Evolutionary conservation across 1,139 yeast genomes (phyloP), one percentile per base, ranked within the genome.

Genomic region (Hyphopichia pseudoburtonii): DNA sequence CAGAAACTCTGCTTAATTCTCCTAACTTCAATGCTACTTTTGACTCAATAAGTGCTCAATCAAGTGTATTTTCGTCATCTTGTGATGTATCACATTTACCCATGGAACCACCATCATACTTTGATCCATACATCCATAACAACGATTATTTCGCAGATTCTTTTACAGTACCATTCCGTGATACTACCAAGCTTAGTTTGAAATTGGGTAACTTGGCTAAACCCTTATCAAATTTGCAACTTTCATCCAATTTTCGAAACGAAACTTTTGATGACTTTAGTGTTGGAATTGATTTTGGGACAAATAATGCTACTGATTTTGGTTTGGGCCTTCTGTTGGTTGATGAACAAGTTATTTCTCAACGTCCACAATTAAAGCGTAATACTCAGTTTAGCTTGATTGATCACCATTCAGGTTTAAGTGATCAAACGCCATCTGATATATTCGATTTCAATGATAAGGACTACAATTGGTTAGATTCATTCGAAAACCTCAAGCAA

Each of bases 141-240:
- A 21, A 21, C 7, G 7, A 21, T 21, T 21, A 21, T 21, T 21
- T 21, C 7, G 23, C 7, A 21, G 23, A 21, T 7, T 10, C 23
- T 7, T 21, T 21, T 7, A 7, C 10, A 10, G 7, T 21, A 10
- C 23, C 23, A 7, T 7, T 28, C 16, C 5, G 11, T 4, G 30
- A 28, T 16, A 28, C 30, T 5, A 28, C 30, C 30, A 28, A 16
- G 11, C 16, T 28, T 14, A 28, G 30, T 18, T 28, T 28, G 30
- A 28, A 28, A 18, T 16, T 28, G 10, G 30, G 30, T 7, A 16
- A 28, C 6, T 16, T 16, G 18, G 14, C n/a, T 7, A 12, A 12
- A n/a, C 28, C 23, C 7, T 21, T 10, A 10, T 7, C 10, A 10
- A 10, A 7, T 7, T 7, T 10, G 7, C 10, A 10, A 7, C 23